Base-by-base conservation (phyloP, 2,329 filamentous ascomycete genomes). In the Colletotrichum navitas region DNA sequence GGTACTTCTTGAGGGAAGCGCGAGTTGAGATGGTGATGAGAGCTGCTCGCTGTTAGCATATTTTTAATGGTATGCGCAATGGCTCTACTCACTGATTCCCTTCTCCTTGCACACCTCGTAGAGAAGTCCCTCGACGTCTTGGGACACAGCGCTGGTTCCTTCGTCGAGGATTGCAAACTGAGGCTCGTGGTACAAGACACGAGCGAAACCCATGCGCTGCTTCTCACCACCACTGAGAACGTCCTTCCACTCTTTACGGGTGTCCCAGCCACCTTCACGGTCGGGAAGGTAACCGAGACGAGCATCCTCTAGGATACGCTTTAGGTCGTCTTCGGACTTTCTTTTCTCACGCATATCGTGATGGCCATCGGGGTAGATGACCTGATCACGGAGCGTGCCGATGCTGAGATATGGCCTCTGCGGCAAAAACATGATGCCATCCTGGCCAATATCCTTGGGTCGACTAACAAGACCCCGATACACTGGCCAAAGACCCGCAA, bases 371-470 rank as follows among this genome's bases (percentile, higher is more conserved):
- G 96, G 96, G 76, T 99, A 99, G 79, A 98, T 98, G 77, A 99
- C 94, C 83, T 99, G 97, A 77, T 99, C 97, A 34, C 96, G 92
- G 12, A 98, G 86, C 1, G 96, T 98, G 45, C 96, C 96, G 29
- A 95, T 93, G 80, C 92, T 95, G 43, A 98, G 89, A 78, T 98
- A 98, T 0, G 95, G 94, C 21, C 95, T 89, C 80, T 99, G 96
- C 0, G 96, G 96, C 14, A 99, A 87, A 83, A 99, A 98, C 95
- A 99, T 98, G 83, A 99, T 97, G 71, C 96, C 96, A 75, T 98
- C 95, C 73, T 92, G 88, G 49, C 94, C 94, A 52, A 90, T 89
- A 49, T 85, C 88, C 78, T 96, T 94, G 3, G 96, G 95, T 1
- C 95, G 90, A 70, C 93, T 97, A 24, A 98, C 94, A 2, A 99